phyloP scores from a whole-genome alignment of 176 grass and related monocot species.

The Eremochloa ophiuroides region DNA sequence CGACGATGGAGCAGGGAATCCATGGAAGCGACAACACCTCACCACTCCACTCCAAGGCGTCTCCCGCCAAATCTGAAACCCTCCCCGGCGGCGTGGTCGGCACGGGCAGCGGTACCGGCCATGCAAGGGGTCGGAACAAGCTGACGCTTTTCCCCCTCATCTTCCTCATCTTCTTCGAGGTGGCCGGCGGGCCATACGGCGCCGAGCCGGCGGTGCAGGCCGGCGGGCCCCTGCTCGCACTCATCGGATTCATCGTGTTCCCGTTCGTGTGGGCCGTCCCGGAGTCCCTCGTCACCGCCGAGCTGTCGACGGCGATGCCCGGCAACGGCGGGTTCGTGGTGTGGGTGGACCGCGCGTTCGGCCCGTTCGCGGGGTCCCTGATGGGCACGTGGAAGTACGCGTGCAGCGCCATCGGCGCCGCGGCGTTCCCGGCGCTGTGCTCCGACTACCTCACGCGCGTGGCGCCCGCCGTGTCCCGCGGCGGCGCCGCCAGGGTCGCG shows the following conservation, averaged over 20 bases:
- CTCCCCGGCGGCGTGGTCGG: not conserved
- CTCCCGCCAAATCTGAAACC: not conserved
- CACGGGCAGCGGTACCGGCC: not conserved
- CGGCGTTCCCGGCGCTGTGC: conserved; percentile 65
- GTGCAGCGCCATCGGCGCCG: conserved; percentile 56
- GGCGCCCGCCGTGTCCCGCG: conserved; percentile 33
- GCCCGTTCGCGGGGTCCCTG: conserved; percentile 61
- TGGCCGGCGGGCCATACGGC: conserved; percentile 72
- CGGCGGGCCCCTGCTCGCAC: conserved; percentile 44
- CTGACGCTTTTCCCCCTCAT: conserved; percentile 57
- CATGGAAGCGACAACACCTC: not conserved
- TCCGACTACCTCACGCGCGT: conserved; percentile 57
- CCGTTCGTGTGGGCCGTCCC: conserved; percentile 82
- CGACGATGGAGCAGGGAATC: not conserved
- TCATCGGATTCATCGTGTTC: conserved; percentile 69
- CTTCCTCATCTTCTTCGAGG: conserved; percentile 82
- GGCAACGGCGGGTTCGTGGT: conserved; percentile 77
- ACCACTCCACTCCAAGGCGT: not conserved
- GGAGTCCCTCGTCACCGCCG: conserved; percentile 70
- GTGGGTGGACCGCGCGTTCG: conserved; percentile 70
- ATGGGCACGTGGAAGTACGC: conserved; percentile 78
- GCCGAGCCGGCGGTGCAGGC: conserved; percentile 64
- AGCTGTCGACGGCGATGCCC: conserved; percentile 66
- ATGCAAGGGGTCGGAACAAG: conserved; percentile 39
- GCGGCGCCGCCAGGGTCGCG: conserved; percentile 19